A percentile compares a stretch with the other conserved stretches of the same genome.
Conservation (phyloP, 495 filamentous ascomycete genomes). For the Tuber calosporum region DNA sequence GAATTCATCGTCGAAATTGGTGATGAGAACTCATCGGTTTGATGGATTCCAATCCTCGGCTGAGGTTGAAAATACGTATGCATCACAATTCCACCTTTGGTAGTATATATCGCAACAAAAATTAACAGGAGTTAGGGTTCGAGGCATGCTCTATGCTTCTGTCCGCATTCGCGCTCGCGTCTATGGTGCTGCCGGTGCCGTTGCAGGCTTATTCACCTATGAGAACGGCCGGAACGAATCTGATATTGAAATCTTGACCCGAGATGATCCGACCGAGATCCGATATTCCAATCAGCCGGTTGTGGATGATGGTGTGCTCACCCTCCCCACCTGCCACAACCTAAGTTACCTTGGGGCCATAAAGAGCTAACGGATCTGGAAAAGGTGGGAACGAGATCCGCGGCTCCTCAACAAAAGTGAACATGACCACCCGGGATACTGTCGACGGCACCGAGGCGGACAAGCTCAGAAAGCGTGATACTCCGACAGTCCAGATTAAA, state of each 20-base stretch:
- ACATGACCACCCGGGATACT: constrained; percentile 15
- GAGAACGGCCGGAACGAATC: constrained; percentile 58
- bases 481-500: constrained; percentile 8
- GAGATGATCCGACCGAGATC: constrained; percentile 50
- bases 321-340: neutral
- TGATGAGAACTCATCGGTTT: constrained; percentile 33
- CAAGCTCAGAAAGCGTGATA: neutral
- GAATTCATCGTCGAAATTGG: constrained; percentile 33
- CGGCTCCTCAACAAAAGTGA: constrained; percentile 43
- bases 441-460: constrained; percentile 12
- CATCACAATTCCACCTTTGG: neutral
- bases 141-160: constrained; percentile 38
- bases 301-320: constrained; percentile 27
- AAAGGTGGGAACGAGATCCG: constrained; percentile 46
- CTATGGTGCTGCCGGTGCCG: constrained; percentile 52
- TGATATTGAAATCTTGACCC: constrained; percentile 69
- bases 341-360: neutral
- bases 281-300: constrained; percentile 71
- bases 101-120: neutral
- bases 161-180: constrained; percentile 55
- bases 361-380: neutral
- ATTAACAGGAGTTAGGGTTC: constrained; percentile 18
- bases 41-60: constrained; percentile 22
- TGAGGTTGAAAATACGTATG: constrained; percentile 31
- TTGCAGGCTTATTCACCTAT: constrained; percentile 67